Percentiles rank a stretch among this genome's conserved stretches.
These are phyloP conservation scores for Penicillium taxi DNA, from an alignment of 495 filamentous ascomycete genomes.

Conservation along the genomic window DNA sequence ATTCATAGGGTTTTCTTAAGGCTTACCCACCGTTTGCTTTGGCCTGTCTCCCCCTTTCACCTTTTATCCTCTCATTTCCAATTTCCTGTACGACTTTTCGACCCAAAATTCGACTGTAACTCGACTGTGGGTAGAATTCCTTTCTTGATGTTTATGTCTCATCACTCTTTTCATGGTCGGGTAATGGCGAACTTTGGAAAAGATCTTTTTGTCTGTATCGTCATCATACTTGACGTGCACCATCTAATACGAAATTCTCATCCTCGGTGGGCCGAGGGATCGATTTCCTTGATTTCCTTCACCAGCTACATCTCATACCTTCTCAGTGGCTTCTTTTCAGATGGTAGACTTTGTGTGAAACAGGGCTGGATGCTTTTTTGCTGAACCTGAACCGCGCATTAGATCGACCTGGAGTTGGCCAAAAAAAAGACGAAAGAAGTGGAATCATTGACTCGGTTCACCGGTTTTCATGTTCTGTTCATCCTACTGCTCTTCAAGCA, in stretches of 20 bases:
- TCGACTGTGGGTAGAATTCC: constrained; percentile 22
- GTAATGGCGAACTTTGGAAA: constrained; percentile 34
- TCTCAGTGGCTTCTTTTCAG: neutral
- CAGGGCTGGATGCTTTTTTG: neutral
- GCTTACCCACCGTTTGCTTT: constrained; percentile 1
- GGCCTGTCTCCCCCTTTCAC: constrained; percentile 10
- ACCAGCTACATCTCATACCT: neutral
- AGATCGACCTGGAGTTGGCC: no score
- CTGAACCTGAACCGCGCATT: neutral
- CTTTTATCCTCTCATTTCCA: constrained; percentile 17
- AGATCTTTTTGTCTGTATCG: constrained; percentile 18
- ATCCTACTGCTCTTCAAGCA: constrained; percentile 3
- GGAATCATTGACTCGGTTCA: no score
- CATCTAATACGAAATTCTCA: constrained; percentile 34
- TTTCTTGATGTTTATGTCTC: constrained; percentile 29
- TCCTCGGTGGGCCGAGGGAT: constrained; percentile 6
- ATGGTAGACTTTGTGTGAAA: neutral
- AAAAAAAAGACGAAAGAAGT: no score
- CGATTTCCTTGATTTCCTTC: neutral
- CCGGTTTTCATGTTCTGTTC: no score
- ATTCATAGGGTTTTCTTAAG: constrained; percentile 8
- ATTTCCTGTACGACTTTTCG: constrained; percentile 23
- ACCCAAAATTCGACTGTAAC: constrained; percentile 15
- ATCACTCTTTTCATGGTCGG: constrained; percentile 40
- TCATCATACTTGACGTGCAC: constrained; percentile 27